A percentile compares a stretch with the other conserved stretches of the same genome.
Conservation (phyloP, 345 rosid species). For the Eucalyptus caleyi region DNA sequence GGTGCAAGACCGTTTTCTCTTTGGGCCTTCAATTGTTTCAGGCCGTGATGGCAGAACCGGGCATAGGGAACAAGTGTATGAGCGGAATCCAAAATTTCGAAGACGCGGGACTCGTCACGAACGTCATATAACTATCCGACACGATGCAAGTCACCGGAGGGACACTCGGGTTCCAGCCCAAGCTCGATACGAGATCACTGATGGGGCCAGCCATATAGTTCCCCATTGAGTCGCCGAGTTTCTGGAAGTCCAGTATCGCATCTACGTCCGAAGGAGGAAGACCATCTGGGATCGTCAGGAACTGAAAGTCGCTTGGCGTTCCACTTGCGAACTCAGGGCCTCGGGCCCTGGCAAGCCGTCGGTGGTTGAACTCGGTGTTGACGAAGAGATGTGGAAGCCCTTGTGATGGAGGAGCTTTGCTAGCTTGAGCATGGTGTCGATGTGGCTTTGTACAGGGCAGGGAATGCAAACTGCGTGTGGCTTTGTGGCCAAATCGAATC, state of each 20-base stretch:
- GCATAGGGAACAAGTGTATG: background rate
- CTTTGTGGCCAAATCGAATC: background rate
- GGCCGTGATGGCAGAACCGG: background rate
- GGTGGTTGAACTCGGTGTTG: constrained; percentile 3
- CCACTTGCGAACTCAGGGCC: background rate
- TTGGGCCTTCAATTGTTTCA: background rate
- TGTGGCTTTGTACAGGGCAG: constrained; percentile 1
- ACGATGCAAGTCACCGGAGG: background rate
- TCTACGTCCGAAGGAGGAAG: background rate
- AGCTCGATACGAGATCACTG: background rate
- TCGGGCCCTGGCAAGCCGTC: background rate
- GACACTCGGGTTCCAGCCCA: background rate
- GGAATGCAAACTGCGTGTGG: constrained; percentile 6
- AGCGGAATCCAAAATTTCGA: background rate
- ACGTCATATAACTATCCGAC: background rate
- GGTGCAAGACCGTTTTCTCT: background rate
- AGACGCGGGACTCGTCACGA: background rate
- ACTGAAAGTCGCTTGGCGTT: background rate
- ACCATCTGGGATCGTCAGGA: constrained; percentile 1
- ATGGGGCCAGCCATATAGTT: background rate
- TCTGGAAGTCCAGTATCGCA: background rate
- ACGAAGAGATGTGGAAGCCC: constrained; percentile 10
- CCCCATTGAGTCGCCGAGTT: background rate
- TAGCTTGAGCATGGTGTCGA: constrained; percentile 1
- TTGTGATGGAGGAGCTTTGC: constrained; percentile 7